Percentiles rank a stretch among this genome's conserved stretches.
These are phyloP conservation scores for Scleromitrula shiraiana DNA, from an alignment of 2,329 filamentous ascomycete species.

Conservation along the genomic window DNA sequence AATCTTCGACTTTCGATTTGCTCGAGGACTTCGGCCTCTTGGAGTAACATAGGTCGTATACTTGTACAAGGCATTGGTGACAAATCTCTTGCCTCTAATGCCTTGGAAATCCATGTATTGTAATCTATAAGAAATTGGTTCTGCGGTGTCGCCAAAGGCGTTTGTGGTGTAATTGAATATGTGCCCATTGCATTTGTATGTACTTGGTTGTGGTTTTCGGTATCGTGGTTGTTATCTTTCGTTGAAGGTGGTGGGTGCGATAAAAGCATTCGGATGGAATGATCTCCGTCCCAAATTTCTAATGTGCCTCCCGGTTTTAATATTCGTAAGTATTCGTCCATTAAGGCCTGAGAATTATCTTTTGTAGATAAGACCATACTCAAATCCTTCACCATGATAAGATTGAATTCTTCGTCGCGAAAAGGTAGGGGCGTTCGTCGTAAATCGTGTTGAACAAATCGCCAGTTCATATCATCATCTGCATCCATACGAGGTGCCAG, in stretches of 20 bases:
- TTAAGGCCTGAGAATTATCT: constrained; percentile 32
- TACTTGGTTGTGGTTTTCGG: constrained; percentile 52
- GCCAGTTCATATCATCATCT: constrained; percentile 74
- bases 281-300: constrained; percentile 87
- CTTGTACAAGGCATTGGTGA: constrained; percentile 70
- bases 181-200: constrained; percentile 64
- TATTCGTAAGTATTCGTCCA: constrained; percentile 70
- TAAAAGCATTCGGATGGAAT: constrained; percentile 72
- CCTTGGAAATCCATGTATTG: constrained; percentile 72
- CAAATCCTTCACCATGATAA: constrained; percentile 82
- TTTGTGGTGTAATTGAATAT: constrained; percentile 75
- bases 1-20: constrained; percentile 67
- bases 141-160: constrained; percentile 69
- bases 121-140: constrained; percentile 79
- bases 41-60: constrained; percentile 68
- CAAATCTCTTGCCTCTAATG: constrained; percentile 63
- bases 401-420: constrained; percentile 70
- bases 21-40: constrained; percentile 65
- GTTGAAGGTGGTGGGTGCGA: constrained; percentile 56
- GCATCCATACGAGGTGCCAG: constrained; percentile 54
- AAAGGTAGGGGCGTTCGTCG: constrained; percentile 71
- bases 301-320: constrained; percentile 70
- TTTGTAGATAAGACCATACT: constrained; percentile 56
- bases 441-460: constrained; percentile 81
- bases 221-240: constrained; percentile 27